Evolutionary conservation across 257 asterid species (phyloP).

Genomic region (Lavandula angustifolia): DNA sequence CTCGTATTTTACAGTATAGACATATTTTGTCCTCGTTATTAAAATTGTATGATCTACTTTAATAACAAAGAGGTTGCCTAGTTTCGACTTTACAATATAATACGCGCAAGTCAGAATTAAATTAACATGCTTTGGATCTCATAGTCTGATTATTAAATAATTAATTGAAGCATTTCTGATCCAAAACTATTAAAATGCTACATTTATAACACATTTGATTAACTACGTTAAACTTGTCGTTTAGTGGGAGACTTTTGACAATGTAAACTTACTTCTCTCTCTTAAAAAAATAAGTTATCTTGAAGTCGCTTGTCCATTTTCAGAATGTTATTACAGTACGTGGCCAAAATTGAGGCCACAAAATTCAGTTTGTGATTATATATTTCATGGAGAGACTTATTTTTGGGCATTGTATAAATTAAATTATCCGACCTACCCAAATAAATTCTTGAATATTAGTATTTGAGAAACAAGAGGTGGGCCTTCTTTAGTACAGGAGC

Average conservation of each 20-base stretch:
- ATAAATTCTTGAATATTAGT: slow-evolving; percentile 5
- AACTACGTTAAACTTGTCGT: slow-evolving; percentile 28
- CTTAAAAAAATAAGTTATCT: not conserved
- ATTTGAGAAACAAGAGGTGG: slow-evolving; percentile 14
- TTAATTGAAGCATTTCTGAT: not conserved
- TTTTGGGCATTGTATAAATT: slow-evolving; percentile 1
- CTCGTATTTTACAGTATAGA: too few species aligned
- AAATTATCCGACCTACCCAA: slow-evolving; percentile 13
- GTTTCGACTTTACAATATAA: not conserved
- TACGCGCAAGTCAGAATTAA: not conserved
- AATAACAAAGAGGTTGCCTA: not conserved
- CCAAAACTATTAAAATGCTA: not conserved
- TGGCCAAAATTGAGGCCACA: slow-evolving; percentile 33
- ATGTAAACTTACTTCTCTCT: slow-evolving; percentile 2
- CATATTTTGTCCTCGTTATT: too few species aligned
- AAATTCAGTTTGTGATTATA: slow-evolving; percentile 10
- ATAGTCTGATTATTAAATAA: not conserved
- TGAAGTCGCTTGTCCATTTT: slow-evolving; percentile 20
- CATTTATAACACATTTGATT: not conserved
- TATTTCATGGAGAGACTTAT: not conserved
- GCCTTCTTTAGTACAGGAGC: slow-evolving; percentile 18
- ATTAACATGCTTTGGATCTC: slow-evolving; percentile 20
- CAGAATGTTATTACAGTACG: slow-evolving; percentile 22
- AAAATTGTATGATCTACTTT: too few species aligned
- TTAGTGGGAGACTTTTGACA: not conserved